Conservation (phyloP, 768 basidiomycete species). For the Boletus eberwhitei region DNA sequence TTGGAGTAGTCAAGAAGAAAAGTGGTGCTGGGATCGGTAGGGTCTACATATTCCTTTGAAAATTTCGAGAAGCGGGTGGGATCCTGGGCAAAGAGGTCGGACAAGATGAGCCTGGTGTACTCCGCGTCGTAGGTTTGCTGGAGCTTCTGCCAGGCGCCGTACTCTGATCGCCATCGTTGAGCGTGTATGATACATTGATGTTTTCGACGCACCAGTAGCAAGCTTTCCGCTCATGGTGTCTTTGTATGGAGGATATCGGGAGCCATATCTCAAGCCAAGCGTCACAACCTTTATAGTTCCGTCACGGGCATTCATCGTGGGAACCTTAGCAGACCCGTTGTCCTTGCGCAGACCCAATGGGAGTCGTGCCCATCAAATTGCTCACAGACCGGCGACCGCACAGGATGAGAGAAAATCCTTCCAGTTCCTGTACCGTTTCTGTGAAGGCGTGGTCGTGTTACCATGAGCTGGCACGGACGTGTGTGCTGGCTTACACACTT, state of each 20-base stretch:
- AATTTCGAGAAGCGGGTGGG: conserved; percentile 84
- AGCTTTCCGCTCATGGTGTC: conserved; percentile 60
- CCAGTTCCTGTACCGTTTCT: background rate
- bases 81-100: conserved; percentile 90
- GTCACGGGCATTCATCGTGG: conserved; percentile 17
- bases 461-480: conserved; percentile 1
- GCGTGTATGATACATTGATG: background rate
- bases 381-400: conserved; percentile 1
- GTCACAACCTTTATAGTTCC: conserved; percentile 11
- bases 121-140: conserved; percentile 77
- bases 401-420: conserved; percentile 20
- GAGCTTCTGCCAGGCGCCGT: conserved; percentile 87
- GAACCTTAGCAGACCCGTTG: conserved; percentile 9
- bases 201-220: conserved; percentile 46
- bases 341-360: background rate
- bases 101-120: conserved; percentile 72
- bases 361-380: background rate
- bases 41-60: conserved; percentile 69
- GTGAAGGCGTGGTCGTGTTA: conserved; percentile 4
- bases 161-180: conserved; percentile 50
- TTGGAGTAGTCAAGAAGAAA: conserved; percentile 97
- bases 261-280: background rate
- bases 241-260: background rate
- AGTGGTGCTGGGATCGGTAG: conserved; percentile 63
- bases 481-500: conserved; percentile 13